A percentile compares a stretch with the other conserved stretches of the same genome.
These are phyloP conservation scores for Pseudocercospora vitis DNA, from an alignment of 2,329 filamentous ascomycete species.

Conservation along the genomic window DNA sequence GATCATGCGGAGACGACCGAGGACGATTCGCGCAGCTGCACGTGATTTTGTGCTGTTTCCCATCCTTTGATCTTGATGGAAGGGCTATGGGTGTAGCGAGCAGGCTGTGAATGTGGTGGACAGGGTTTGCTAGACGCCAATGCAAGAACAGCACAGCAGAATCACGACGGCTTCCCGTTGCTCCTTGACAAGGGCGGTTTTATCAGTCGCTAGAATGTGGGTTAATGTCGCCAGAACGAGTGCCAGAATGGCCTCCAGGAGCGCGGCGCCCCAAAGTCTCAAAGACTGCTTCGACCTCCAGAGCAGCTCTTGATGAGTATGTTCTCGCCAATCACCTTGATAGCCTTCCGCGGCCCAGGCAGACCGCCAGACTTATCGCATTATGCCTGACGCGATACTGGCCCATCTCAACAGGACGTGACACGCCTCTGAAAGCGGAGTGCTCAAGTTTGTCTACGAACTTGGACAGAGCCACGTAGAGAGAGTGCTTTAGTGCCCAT, in stretches of 20 bases:
- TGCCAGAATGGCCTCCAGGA: conserved; percentile 26
- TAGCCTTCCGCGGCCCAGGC: conserved; percentile 56
- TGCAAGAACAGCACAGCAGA: no score
- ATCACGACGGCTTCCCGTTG: no score
- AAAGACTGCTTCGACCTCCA: conserved; percentile 16
- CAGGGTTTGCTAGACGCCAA: no score
- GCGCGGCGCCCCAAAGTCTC: conserved; percentile 29
- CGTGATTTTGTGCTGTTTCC: no score
- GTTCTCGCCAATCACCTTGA: conserved; percentile 52
- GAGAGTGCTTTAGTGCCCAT: conserved; percentile 66
- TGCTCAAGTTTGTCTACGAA: conserved; percentile 57
- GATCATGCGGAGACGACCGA: conserved; percentile 1
- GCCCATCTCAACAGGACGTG: conserved; percentile 49
- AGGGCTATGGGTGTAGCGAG: no score
- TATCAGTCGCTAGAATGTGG: background rate
- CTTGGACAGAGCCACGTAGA: conserved; percentile 64
- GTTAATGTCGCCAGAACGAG: conserved; percentile 14
- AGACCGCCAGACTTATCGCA: conserved; percentile 56
- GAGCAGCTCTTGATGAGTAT: conserved; percentile 47
- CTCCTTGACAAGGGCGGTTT: no score
- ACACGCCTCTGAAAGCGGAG: conserved; percentile 52
- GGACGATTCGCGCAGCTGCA: background rate
- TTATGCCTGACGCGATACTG: conserved; percentile 62
- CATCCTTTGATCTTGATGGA: no score
- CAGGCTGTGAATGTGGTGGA: no score